A percentile compares a stretch with the other conserved stretches of the same genome.
These are phyloP conservation scores for Debaryomycetaceae sp. DNA, from an alignment of 1,139 yeast species.

Conservation along the genomic window DNA sequence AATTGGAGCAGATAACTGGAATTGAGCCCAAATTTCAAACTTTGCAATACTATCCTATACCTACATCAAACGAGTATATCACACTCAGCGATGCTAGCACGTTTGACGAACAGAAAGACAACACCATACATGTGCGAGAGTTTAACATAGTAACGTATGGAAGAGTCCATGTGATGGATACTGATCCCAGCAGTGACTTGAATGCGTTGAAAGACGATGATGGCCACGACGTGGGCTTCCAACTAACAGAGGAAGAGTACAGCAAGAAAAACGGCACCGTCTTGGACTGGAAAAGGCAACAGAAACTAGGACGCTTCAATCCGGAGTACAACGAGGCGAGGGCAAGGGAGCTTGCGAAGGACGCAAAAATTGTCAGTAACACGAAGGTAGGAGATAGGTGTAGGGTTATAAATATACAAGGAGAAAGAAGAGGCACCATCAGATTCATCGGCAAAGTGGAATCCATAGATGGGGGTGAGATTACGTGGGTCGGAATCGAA, in stretches of 20 bases:
- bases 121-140: slow-evolving; percentile 10
- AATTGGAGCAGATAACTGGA: slow-evolving; percentile 75
- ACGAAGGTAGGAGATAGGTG: slow-evolving; percentile 37
- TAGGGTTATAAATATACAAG: slow-evolving; percentile 39
- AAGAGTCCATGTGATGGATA: slow-evolving; percentile 54
- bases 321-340: slow-evolving; percentile 41
- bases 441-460: slow-evolving; percentile 65
- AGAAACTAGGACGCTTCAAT: slow-evolving; percentile 69
- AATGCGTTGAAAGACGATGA: slow-evolving; percentile 30
- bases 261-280: slow-evolving; percentile 60
- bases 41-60: slow-evolving; percentile 45
- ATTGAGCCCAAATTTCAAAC: slow-evolving; percentile 60
- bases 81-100: slow-evolving; percentile 17
- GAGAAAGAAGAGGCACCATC: slow-evolving; percentile 66
- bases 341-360: slow-evolving; percentile 13
- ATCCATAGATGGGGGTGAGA: slow-evolving; percentile 48
- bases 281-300: slow-evolving; percentile 67
- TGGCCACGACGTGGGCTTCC: slow-evolving; percentile 44
- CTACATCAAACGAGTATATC: slow-evolving; percentile 34
- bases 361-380: slow-evolving; percentile 12
- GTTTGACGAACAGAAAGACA: slow-evolving; percentile 15
- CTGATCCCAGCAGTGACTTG: slow-evolving; percentile 48
- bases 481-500: slow-evolving; percentile 47
- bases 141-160: slow-evolving; percentile 33
- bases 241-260: slow-evolving; percentile 67